A percentile compares a stretch with the other conserved stretches of the same genome.
These are phyloP conservation scores for Solanum medicagineum DNA, from an alignment of 257 asterid species.

Conservation along the genomic window DNA sequence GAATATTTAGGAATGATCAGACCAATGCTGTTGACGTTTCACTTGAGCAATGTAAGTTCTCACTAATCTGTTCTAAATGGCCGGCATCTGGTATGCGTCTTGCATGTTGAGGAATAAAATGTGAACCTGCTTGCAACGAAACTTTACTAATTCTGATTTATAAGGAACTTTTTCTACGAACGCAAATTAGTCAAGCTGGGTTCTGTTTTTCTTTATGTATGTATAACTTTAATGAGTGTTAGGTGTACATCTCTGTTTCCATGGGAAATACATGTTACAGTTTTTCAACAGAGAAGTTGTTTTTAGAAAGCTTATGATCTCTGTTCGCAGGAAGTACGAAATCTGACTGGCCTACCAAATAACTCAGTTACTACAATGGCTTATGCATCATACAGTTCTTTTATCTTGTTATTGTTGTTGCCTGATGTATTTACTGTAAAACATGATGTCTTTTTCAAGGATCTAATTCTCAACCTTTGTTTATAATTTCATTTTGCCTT, in stretches of 20 bases:
- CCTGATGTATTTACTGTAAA: background rate
- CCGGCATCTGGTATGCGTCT: background rate
- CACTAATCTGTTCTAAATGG: background rate
- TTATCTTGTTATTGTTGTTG: background rate
- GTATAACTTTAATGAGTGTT: background rate
- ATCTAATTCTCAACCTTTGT: background rate
- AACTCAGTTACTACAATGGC: background rate
- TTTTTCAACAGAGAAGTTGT: background rate
- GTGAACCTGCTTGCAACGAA: background rate
- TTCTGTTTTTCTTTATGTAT: background rate
- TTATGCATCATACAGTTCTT: background rate
- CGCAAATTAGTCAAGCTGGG: background rate
- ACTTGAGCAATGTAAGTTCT: conserved; percentile 52
- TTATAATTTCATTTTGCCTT: background rate
- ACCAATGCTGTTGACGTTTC: conserved; percentile 41
- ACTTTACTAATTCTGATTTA: background rate
- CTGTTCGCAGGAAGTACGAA: background rate
- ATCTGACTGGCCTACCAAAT: background rate
- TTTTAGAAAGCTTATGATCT: background rate
- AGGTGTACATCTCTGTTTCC: background rate
- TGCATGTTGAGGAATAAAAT: background rate
- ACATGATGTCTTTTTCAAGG: background rate
- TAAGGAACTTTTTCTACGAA: background rate
- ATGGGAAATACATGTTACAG: background rate
- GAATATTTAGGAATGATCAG: conserved; percentile 67